Conservation (phyloP, 2,329 filamentous ascomycete genomes). For the Phaeomoniella chlamydospora region DNA sequence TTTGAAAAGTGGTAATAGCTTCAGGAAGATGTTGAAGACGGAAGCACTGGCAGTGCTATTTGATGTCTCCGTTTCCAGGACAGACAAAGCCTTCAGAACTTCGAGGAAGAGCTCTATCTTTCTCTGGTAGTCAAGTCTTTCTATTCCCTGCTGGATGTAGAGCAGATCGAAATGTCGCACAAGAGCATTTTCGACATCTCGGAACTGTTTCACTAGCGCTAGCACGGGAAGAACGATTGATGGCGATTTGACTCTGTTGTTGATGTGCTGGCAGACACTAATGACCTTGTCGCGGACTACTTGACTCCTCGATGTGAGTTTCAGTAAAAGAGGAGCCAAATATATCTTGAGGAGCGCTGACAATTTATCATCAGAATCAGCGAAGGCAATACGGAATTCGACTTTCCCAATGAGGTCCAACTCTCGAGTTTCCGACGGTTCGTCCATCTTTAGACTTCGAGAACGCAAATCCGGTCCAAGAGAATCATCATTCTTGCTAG, state of each 20-base stretch:
- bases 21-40: slow-evolving; percentile 71
- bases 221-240: slow-evolving; percentile 68
- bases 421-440: slow-evolving; percentile 50
- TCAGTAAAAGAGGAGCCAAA: slow-evolving; percentile 68
- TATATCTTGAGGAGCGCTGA: slow-evolving; percentile 65
- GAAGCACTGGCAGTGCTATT: slow-evolving; percentile 44
- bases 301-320: slow-evolving; percentile 67
- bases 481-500: too few relatives aligned
- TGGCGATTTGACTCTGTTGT: slow-evolving; percentile 45
- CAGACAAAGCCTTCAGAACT: slow-evolving; percentile 48
- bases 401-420: slow-evolving; percentile 72
- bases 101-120: slow-evolving; percentile 59
- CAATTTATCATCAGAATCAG: slow-evolving; percentile 72
- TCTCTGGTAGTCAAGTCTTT: slow-evolving; percentile 44
- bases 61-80: slow-evolving; percentile 4
- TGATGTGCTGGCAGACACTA: slow-evolving; percentile 57
- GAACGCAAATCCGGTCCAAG: too few relatives aligned
- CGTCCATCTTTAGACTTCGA: neutral
- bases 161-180: slow-evolving; percentile 79
- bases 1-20: slow-evolving; percentile 51
- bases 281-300: slow-evolving; percentile 70
- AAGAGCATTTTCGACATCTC: slow-evolving; percentile 56
- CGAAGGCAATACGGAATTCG: slow-evolving; percentile 68
- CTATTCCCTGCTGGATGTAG: slow-evolving; percentile 75
- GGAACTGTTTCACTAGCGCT: slow-evolving; percentile 80